These are phyloP conservation scores for Gossypium aridum DNA, from an alignment of 441 rosid genomes.

Conservation along the genomic window DNA sequence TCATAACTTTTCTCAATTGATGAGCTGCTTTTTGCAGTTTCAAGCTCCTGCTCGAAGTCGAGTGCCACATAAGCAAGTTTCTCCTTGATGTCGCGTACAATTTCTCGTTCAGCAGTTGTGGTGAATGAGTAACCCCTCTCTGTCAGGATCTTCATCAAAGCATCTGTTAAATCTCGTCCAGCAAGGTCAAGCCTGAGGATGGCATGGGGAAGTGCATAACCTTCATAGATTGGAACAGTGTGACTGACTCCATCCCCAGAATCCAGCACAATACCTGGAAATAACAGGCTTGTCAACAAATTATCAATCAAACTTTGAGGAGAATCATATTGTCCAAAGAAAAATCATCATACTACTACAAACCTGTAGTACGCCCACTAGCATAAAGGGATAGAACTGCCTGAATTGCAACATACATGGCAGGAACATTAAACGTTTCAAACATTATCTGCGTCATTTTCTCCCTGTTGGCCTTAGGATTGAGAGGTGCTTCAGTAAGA, in stretches of 20 bases:
- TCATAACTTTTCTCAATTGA: slow-evolving; percentile 31
- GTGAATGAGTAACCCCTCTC: slow-evolving; percentile 35
- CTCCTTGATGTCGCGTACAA: slow-evolving; percentile 33
- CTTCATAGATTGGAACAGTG: slow-evolving; percentile 31
- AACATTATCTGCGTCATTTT: slow-evolving; percentile 39
- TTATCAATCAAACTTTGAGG: neutral
- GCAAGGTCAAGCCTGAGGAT: slow-evolving; percentile 39
- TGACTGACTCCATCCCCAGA: slow-evolving; percentile 65
- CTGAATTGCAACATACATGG: slow-evolving; percentile 9
- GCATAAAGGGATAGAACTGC: slow-evolving; percentile 26
- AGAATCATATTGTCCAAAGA: neutral
- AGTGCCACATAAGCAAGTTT: slow-evolving; percentile 32
- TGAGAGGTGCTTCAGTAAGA: slow-evolving; percentile 53
- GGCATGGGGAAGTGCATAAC: slow-evolving; percentile 34
- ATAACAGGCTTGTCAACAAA: slow-evolving; percentile 7
- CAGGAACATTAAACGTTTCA: neutral
- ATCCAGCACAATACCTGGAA: slow-evolving; percentile 45
- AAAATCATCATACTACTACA: neutral
- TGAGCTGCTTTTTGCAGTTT: slow-evolving; percentile 32
- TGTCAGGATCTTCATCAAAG: slow-evolving; percentile 34
- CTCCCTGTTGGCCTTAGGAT: slow-evolving; percentile 52
- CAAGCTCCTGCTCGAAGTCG: slow-evolving; percentile 33
- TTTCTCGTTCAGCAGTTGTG: slow-evolving; percentile 36
- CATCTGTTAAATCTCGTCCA: slow-evolving; percentile 35
- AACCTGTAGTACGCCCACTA: slow-evolving; percentile 37